Base-by-base conservation (phyloP, 768 basidiomycete species). In the Xerocomus spinulosus region DNA sequence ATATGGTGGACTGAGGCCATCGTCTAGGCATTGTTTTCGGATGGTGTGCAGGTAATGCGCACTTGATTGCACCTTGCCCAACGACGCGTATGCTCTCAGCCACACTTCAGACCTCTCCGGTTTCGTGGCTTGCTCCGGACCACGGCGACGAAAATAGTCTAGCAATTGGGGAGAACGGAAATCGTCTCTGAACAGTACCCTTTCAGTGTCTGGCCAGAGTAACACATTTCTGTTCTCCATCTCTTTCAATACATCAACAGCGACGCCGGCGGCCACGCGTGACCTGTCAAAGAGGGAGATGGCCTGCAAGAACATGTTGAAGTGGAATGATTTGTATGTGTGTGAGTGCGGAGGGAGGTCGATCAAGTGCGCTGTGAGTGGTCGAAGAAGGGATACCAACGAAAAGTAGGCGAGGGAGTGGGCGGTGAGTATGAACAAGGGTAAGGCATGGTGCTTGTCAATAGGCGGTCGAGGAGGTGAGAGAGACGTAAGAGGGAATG, bases 251-350 rank as follows among this genome's bases (percentile, higher is more conserved):
- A 83, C 25, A 2, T 65, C 51, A 1, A 80, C 54, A 0, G 73
- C 71, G 17, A 69, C 63, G 12, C 69, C 62, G 2, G 77, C 69
- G 2, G 62, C 68, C 7, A 74, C 68, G 0, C 62, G 58, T 1
- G 77, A 74, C 14, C 67, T 61, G 4, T 69, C 67, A 13, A 73
- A 71, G 40, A 70, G 64, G 0, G 81, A 70, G 21, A 83, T 62
- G 5, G 79, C 74, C 42, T 73, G 72, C 17, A 83, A 72, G 40
- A 83, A 63, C 42, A 75, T 68, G 54, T 83, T 83, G 67, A 76
- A 81, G 48, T 70, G 42, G 33, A 65, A 58, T 28, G 72, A 47
- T 14, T 60, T 56, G 38, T 52, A 21, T 9, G 42, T 37, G 9
- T 58, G 55, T 24, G 49, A 32, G 17, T 39, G 35, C 3, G 57